Evolutionary conservation across 148 eudicot species (phyloP), one percentile per base, ranked within the genome.

Genomic region (Cornus florida): DNA sequence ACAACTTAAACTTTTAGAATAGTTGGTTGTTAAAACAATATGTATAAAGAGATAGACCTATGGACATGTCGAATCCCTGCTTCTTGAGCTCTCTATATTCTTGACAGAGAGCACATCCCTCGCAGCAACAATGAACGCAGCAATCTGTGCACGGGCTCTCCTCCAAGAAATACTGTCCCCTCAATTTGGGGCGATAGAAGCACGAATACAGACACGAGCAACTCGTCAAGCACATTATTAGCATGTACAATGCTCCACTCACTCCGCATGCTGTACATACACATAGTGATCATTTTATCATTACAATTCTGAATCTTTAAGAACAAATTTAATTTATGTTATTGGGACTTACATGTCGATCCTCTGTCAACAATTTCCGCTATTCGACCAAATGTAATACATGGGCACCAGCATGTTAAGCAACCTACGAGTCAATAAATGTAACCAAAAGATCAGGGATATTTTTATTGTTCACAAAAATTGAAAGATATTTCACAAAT

Each of bases 281-380:
- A 62, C 62, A 67, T 28, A 6, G 7, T 6, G 17, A 16, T 7
- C 17, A 68, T 28, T 31, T 28, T 5, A 31, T 10, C 66, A 62
- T 62, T 62, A 17, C 8, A 62, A 62, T 4, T 62, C 66, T 62
- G 23, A 2, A 17, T 62, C 24, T 62, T 20, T 6, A 62, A 62
- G 7, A 17, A 17, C 24, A 62, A 62, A 62, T 62, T 19, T 43
- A 43, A 43, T 6, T 13, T 35, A 35, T 35, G 8, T 43, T 4
- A 43, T 53, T 53, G 17, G n/a, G 16, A 69, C 80, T 78, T 59
- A 78, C 80, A 69, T 35, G 80, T 78, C 13, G 80, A 69, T 78
- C 80, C 80, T 70, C 80, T 35, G 33, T 78, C 80, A 8, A 70
- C 80, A 57, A 78, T 78, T 78, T 78, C 80, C 50, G 80, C 80